Percentiles rank a stretch among this genome's conserved stretches.
Evolutionary conservation across 345 rosid genomes (phyloP).

Genomic region (Iberis pinnata): DNA sequence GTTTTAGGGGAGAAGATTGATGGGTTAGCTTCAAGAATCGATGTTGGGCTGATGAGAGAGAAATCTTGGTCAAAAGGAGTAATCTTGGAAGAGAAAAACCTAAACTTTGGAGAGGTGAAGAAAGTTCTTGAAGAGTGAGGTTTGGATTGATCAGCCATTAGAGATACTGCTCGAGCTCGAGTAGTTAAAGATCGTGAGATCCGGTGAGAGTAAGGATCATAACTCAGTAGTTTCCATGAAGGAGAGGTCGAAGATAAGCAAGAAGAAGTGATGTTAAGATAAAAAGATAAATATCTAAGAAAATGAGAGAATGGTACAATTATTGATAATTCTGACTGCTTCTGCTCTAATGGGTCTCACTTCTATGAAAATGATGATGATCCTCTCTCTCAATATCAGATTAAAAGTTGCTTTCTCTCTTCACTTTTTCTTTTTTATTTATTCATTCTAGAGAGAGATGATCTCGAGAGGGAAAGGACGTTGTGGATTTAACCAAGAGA

Average conservation of each 20-base stretch:
- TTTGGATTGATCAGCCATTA: constrained; percentile 53
- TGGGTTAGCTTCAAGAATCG: constrained; percentile 48
- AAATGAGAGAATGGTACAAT: constrained; percentile 19
- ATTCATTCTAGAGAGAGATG: constrained; percentile 4
- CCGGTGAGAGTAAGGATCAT: constrained; percentile 22
- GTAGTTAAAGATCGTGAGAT: too few relatives aligned
- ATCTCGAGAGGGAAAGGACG: constrained; percentile 19
- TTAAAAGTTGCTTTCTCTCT: constrained; percentile 22
- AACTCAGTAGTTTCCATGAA: constrained; percentile 34
- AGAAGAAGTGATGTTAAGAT: background rate
- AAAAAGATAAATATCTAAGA: too few relatives aligned
- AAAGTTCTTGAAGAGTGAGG: constrained; percentile 28
- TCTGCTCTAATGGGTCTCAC: constrained; percentile 13
- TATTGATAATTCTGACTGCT: constrained; percentile 19
- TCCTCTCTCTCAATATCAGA: constrained; percentile 13
- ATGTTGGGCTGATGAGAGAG: constrained; percentile 47
- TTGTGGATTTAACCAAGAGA: constrained; percentile 14
- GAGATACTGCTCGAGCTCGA: constrained; percentile 34
- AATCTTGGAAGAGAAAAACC: constrained; percentile 41
- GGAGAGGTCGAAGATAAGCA: background rate
- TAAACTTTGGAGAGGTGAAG: constrained; percentile 49
- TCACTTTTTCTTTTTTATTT: background rate
- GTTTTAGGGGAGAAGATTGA: constrained; percentile 34
- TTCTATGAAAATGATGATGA: constrained; percentile 2
- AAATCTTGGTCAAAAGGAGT: constrained; percentile 38